Base-by-base conservation (phyloP, 1,139 yeast species). In the Taphrina sp. region DNA sequence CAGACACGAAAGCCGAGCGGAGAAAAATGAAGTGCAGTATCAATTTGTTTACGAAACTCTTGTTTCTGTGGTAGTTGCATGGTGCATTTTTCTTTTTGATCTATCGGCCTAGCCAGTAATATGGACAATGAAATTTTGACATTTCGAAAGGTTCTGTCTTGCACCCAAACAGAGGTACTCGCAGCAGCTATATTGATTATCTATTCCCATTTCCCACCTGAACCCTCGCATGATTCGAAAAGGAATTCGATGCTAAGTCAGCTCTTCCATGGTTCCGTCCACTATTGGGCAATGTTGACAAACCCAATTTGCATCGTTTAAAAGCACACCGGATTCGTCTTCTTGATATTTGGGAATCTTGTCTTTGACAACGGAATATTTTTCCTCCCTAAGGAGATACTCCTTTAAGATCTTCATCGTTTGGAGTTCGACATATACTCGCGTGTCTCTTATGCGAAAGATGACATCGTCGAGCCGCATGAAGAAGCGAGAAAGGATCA, bases 401-500 rank as follows among this genome's bases (percentile, higher is more conserved):
- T 92, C 96, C 61, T 96, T 73, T 26, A 90, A 73, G 1, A 92
- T 78, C 60, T 72, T 63, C 62, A 80, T 76, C 2, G 81, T 77
- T 36, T 76, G 81, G 64, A 92, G 84, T 65, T 92, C 97, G 22
- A 92, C 76, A 67, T 77, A 90, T 0, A 90, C 71, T 57, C 99
- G 75, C 0, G 95, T 85, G 66, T 92, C 98, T 60, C 92, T 75
- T 5, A 92, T 77, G 61, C 96, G 74, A 67, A 90, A 81, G 20
- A 88, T 72, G 8, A 92, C 98, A 63, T 86, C 84, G 69, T 92
- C 99, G 3, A 92, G 94, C 47, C 98, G 76, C 59, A 92, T 70
- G 68, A 87, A 92, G 63, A 90, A 79, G 47, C 98, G 76, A 55
- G 83, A 79, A 49, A 92, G 73, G 35, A 92, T 63, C 41, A 92